Evolutionary conservation across 768 basidiomycete genomes (phyloP), one percentile per base, ranked within the genome.

Genomic region (Pulveroboletus sp.): DNA sequence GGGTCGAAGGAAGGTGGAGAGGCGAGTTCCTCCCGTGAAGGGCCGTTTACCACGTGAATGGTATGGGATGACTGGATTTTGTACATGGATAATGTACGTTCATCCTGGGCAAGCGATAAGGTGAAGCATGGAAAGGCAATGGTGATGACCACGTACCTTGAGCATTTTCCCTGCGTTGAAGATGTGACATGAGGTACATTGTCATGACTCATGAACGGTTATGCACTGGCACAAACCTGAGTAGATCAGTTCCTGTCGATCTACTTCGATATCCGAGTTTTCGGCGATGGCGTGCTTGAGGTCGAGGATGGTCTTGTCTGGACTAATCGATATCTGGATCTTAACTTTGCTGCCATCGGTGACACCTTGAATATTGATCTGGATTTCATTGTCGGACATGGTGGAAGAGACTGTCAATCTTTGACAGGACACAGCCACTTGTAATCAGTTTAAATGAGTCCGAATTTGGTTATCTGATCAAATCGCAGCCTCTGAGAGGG

Each of bases 11-110:
- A 50, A 34, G 77, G 60, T 0, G 80, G 63, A 1, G 73, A 51
- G 14, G 70, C 29, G 2, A 39, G 6, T 0, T 64, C 50, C 2
- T 63, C 41, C 7, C 85, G 78, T 2, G 84, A 76, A 11, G 80
- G 83, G 20, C 90, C 89, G 65, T 94, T 95, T 59, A 94, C 94
- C 89, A 93, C 91, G 66, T 93, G 93, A 34, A 94, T 82, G 1
- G 92, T 94, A 64, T 97, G 90, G 3, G 80, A 76, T 1, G 86
- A 80, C 62, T 90, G 88, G 50, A 97, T 93, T 75, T 97, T 95
- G 79, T 97, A 97, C 8, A 76, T 74, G 1, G 87, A 82, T 10
- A 97, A 73, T 12, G 66, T 61, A 59, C 97, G 93, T 42, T 95
- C 92, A 57, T 92, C 90, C 85, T 92, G 59, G 14, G 43, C 29